phyloP scores from a whole-genome alignment of 371 early-diverging fungal species.

The Rhizopus delemar region DNA sequence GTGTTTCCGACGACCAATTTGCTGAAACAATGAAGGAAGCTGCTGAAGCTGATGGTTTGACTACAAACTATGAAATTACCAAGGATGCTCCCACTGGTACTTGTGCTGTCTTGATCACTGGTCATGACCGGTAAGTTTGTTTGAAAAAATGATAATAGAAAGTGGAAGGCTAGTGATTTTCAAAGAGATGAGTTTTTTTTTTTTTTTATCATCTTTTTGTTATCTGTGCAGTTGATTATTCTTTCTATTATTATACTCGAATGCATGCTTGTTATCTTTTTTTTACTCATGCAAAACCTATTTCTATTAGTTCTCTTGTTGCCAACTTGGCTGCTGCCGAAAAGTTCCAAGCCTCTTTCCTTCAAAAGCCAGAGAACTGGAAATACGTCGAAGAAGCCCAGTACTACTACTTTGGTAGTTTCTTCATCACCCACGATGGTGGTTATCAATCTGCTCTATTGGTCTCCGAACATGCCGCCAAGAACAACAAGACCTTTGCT shows the following conservation, averaged over 20 bases:
- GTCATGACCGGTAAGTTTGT: conserved; percentile 70
- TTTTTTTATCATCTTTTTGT: no score
- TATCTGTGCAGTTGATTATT: neutral
- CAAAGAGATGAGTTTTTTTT: no score
- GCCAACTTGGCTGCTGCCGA: conserved; percentile 95
- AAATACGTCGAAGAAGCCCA: conserved; percentile 82
- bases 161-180: no score
- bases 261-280: conserved; percentile 8
- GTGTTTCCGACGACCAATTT: conserved; percentile 85
- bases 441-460: conserved; percentile 66
- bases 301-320: conserved; percentile 66
- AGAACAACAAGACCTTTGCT: conserved; percentile 68
- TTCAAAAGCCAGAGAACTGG: conserved; percentile 81
- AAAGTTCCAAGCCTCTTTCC: conserved; percentile 75
- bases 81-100: conserved; percentile 83
- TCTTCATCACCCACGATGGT: conserved; percentile 87
- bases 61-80: conserved; percentile 78
- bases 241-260: conserved; percentile 5
- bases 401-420: conserved; percentile 90
- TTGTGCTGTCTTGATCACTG: conserved; percentile 93
- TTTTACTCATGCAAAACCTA: neutral
- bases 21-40: conserved; percentile 72
- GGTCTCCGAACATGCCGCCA: conserved; percentile 87
- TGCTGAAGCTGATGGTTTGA: conserved; percentile 84
- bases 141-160: neutral